phyloP scores from a whole-genome alignment of 495 filamentous ascomycete genomes.

The Aspergillus hancockii region DNA sequence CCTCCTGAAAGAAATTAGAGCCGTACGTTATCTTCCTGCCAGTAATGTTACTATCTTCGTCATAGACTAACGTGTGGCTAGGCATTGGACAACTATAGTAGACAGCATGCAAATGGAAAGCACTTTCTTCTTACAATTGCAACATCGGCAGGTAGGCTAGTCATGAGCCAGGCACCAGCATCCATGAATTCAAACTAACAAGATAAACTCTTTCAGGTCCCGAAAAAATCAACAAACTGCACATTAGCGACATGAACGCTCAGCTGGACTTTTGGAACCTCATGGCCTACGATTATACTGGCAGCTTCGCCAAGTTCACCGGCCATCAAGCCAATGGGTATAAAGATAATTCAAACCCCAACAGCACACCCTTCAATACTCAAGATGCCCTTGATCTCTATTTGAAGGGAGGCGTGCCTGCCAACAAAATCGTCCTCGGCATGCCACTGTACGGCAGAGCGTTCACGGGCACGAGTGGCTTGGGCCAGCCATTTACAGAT shows the following conservation, averaged over 20 bases:
- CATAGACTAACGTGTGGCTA: slow-evolving; percentile 11
- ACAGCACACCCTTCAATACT: slow-evolving; percentile 68
- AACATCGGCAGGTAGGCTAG: slow-evolving; percentile 44
- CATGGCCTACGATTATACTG: slow-evolving; percentile 78
- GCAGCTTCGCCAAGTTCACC: slow-evolving; percentile 66
- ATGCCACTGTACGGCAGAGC: slow-evolving; percentile 85
- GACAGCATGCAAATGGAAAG: slow-evolving; percentile 41
- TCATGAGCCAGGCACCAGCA: neutral
- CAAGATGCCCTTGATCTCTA: slow-evolving; percentile 67
- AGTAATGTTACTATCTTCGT: neutral
- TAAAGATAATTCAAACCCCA: slow-evolving; percentile 48
- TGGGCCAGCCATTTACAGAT: slow-evolving; percentile 66
- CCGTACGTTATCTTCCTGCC: slow-evolving; percentile 16
- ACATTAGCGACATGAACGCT: slow-evolving; percentile 62
- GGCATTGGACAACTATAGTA: slow-evolving; percentile 64
- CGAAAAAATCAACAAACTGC: slow-evolving; percentile 43
- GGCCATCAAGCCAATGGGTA: slow-evolving; percentile 80
- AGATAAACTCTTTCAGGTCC: slow-evolving; percentile 34
- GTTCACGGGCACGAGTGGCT: slow-evolving; percentile 70
- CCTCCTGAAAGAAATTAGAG: slow-evolving; percentile 58
- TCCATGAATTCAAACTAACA: slow-evolving; percentile 20
- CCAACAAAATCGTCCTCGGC: slow-evolving; percentile 75
- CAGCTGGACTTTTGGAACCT: slow-evolving; percentile 72
- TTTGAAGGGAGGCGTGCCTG: slow-evolving; percentile 55
- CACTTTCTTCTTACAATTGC: slow-evolving; percentile 73